These are phyloP conservation scores for Peronospora destructor DNA, from an alignment of 352 stramenopile genomes.

Conservation along the genomic window DNA sequence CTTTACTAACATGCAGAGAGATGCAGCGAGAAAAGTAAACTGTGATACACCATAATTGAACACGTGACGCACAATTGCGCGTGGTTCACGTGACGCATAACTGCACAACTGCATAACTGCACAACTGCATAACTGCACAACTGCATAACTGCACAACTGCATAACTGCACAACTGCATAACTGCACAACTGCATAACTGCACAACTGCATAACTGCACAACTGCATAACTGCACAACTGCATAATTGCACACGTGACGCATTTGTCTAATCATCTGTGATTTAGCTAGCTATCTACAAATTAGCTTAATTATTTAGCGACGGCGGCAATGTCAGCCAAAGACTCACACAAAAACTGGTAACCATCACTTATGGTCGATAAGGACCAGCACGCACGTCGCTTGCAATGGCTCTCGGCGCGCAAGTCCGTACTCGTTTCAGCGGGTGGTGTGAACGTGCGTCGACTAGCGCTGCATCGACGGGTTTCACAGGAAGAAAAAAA, in stretches of 20 bases:
- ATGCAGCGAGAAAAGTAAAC: slow-evolving; percentile 8
- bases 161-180: background rate
- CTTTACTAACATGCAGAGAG: slow-evolving; percentile 23
- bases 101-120: background rate
- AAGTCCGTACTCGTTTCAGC: slow-evolving; percentile 23
- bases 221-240: background rate
- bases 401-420: slow-evolving; percentile 17
- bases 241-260: background rate
- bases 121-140: background rate
- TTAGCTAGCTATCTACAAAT: slow-evolving; percentile 4
- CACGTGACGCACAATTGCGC: no score
- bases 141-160: background rate
- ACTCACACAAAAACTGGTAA: slow-evolving; percentile 3
- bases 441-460: slow-evolving; percentile 15
- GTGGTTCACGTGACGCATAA: background rate
- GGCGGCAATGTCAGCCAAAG: background rate
- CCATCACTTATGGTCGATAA: slow-evolving; percentile 13
- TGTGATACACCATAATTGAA: no score
- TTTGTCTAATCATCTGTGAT: background rate
- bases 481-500: background rate
- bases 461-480: slow-evolving; percentile 10
- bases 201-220: background rate
- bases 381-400: slow-evolving; percentile 1
- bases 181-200: background rate
- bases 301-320: slow-evolving; percentile 3